Conservation (phyloP, 2,329 filamentous ascomycete genomes). For the Penicillium hesseltinei region DNA sequence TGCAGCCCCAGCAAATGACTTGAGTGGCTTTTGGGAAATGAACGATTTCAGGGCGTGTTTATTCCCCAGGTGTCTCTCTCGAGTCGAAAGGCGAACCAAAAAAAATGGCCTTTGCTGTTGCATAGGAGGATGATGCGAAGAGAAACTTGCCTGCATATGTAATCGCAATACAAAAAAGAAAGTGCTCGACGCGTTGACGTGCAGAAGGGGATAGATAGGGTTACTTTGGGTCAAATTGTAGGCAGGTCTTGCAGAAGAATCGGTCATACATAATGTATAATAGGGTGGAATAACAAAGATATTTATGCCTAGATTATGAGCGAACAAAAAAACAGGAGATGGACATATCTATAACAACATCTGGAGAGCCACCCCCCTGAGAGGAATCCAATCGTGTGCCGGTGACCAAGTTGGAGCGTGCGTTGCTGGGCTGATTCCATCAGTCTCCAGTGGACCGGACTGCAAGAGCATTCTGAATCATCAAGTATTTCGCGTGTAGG, state of each 20-base stretch:
- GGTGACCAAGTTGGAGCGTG: conserved; percentile 20
- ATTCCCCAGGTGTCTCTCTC: neutral
- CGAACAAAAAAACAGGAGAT: neutral
- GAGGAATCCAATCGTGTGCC: conserved; percentile 7
- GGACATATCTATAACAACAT: conserved; percentile 7
- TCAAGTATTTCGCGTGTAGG: conserved; percentile 1
- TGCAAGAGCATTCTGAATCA: conserved; percentile 4
- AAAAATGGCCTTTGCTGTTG: conserved; percentile 1
- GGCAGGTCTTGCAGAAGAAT: neutral
- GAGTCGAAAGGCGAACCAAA: conserved; percentile 1
- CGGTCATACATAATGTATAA: neutral
- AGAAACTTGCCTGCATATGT: neutral
- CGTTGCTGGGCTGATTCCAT: conserved; percentile 18
- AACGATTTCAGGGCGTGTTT: conserved; percentile 1
- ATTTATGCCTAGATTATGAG: neutral
- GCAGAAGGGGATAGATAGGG: neutral
- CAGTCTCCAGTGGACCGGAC: conserved; percentile 13
- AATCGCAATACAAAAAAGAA: neutral
- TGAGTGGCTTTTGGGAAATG: conserved; percentile 13
- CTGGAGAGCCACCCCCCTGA: neutral
- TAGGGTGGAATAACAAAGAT: neutral
- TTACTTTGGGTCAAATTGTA: conserved; percentile 1
- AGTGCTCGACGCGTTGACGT: neutral
- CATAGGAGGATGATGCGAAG: conserved; percentile 12
- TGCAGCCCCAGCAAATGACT: conserved; percentile 62